Percentiles rank a stretch among this genome's conserved stretches.
Conservation (phyloP, 805 yeast species). For the Peterozyma xylosa region DNA sequence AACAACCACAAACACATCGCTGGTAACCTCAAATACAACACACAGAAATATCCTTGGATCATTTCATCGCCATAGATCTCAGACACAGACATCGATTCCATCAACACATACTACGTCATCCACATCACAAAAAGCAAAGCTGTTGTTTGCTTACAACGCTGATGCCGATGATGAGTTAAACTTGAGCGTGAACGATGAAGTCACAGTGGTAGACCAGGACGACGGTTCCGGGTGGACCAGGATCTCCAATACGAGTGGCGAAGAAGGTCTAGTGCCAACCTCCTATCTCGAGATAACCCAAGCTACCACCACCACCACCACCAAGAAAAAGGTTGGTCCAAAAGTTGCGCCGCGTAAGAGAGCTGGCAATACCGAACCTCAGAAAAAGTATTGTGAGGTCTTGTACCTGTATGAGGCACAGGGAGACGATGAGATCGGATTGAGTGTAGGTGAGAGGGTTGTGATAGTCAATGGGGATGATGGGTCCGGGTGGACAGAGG, state of each 20-base stretch:
- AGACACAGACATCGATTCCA: slow-evolving; percentile 12
- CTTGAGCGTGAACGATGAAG: slow-evolving; percentile 50
- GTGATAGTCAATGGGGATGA: slow-evolving; percentile 61
- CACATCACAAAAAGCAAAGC: slow-evolving; percentile 32
- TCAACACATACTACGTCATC: slow-evolving; percentile 9
- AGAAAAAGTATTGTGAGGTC: slow-evolving; percentile 49
- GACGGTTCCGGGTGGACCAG: slow-evolving; percentile 93
- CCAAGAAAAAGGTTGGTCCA: slow-evolving; percentile 52
- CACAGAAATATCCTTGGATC: slow-evolving; percentile 27
- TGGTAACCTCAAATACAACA: slow-evolving; percentile 12
- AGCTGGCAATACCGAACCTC: slow-evolving; percentile 40
- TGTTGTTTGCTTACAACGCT: slow-evolving; percentile 58
- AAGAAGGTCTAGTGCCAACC: slow-evolving; percentile 79
- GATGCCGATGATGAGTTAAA: slow-evolving; percentile 71
- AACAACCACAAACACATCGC: slow-evolving; percentile 17
- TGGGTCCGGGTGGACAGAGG: slow-evolving; percentile 93
- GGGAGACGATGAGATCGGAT: slow-evolving; percentile 72
- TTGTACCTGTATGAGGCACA: slow-evolving; percentile 70
- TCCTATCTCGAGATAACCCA: slow-evolving; percentile 51
- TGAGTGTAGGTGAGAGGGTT: slow-evolving; percentile 63
- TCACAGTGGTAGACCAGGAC: slow-evolving; percentile 57
- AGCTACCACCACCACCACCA: slow-evolving; percentile 9
- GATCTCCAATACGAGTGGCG: slow-evolving; percentile 37
- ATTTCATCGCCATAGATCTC: slow-evolving; percentile 23
- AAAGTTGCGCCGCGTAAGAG: slow-evolving; percentile 76